Conservation (phyloP, 495 filamentous ascomycete genomes). For the Penicillium fimorum region DNA sequence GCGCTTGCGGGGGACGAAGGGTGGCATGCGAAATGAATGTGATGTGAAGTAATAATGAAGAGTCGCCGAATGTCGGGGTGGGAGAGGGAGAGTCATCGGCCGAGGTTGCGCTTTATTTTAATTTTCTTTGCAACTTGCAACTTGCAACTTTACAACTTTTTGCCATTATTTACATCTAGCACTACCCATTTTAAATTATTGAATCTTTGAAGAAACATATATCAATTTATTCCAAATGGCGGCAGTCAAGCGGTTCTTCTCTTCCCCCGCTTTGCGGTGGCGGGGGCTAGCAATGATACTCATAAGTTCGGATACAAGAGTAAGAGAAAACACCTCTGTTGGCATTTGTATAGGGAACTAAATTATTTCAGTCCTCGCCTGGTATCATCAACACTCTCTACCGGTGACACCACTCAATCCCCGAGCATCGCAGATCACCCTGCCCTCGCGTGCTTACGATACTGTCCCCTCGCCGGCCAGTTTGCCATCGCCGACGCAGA, state of each 20-base stretch:
- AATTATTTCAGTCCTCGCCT: slow-evolving; percentile 68
- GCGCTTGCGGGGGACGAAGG: slow-evolving; percentile 52
- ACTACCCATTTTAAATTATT: no score
- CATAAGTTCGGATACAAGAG: slow-evolving; percentile 91
- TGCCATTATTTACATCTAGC: neutral
- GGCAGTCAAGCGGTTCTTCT: slow-evolving; percentile 76
- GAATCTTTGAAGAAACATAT: no score
- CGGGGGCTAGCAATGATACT: slow-evolving; percentile 81
- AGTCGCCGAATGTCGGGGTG: slow-evolving; percentile 17
- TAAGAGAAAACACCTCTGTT: slow-evolving; percentile 31
- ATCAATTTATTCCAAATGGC: slow-evolving; percentile 35
- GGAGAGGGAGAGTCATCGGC: slow-evolving; percentile 19
- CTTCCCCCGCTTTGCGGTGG: slow-evolving; percentile 80
- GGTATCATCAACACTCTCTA: slow-evolving; percentile 78
- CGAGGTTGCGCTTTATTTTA: slow-evolving; percentile 18
- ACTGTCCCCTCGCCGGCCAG: slow-evolving; percentile 63
- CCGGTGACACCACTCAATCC: slow-evolving; percentile 85
- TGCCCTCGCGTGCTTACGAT: slow-evolving; percentile 53
- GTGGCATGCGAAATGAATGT: slow-evolving; percentile 44
- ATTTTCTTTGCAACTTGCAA: neutral
- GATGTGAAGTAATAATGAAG: neutral
- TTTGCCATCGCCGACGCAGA: slow-evolving; percentile 64
- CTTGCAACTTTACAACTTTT: neutral
- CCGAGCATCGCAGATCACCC: slow-evolving; percentile 55
- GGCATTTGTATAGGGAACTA: slow-evolving; percentile 2